These are phyloP conservation scores for Heracleum sosnowskyi DNA, from an alignment of 129 eudicot species.

Conservation along the genomic window DNA sequence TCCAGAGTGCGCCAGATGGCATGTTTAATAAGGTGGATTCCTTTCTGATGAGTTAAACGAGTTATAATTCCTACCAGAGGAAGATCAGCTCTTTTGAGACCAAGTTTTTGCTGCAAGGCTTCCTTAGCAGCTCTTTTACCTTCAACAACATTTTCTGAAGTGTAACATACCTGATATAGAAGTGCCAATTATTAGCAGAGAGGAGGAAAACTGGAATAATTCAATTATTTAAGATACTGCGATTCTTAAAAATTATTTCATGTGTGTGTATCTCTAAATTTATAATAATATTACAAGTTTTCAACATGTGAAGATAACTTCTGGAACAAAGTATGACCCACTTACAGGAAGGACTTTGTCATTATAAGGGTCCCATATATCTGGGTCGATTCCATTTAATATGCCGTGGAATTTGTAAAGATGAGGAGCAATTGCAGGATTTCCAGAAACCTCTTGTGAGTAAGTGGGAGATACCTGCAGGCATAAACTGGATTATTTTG, in stretches of 20 bases:
- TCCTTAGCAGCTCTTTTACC: conserved; percentile 94
- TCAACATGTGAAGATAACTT: neutral
- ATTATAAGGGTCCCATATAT: conserved; percentile 95
- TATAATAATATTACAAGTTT: neutral
- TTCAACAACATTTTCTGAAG: conserved; percentile 86
- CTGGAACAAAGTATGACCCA: conserved; percentile 5
- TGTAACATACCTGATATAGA: conserved; percentile 57
- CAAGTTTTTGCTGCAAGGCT: conserved; percentile 80
- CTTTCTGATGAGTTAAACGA: conserved; percentile 98
- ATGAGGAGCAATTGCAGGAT: conserved; percentile 72
- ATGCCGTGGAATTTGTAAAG: conserved; percentile 92
- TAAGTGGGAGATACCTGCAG: conserved; percentile 92
- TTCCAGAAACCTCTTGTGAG: conserved; percentile 75
- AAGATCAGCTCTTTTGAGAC: conserved; percentile 60
- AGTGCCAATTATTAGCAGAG: conserved; percentile 5
- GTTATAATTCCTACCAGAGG: conserved; percentile 89
- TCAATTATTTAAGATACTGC: neutral
- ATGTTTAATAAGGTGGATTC: conserved; percentile 94
- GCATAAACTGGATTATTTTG: conserved; percentile 8
- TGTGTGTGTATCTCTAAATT: neutral
- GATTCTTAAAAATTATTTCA: neutral
- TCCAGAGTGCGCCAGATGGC: conserved; percentile 91
- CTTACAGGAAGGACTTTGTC: conserved; percentile 93
- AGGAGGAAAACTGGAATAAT: neutral
- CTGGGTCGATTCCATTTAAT: conserved; percentile 97